These are phyloP conservation scores for Paramecium sexaurelia DNA, from an alignment of 73 alveolate genomes.

Conservation along the genomic window DNA sequence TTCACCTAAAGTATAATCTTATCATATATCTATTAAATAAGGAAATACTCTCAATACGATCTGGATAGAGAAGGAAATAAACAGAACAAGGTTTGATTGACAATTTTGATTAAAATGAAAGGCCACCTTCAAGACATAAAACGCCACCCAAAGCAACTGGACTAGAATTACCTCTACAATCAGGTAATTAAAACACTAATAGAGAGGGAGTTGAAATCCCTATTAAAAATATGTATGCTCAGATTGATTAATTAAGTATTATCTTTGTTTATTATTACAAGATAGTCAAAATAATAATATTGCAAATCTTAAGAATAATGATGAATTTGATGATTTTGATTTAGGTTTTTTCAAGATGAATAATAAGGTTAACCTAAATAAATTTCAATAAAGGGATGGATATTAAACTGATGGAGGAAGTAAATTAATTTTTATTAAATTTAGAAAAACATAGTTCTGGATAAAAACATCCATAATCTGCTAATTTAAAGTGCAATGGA, in stretches of 20 bases:
- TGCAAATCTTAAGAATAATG: neutral
- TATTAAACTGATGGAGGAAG: neutral
- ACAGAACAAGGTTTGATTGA: neutral
- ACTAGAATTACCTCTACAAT: slow-evolving; percentile 52
- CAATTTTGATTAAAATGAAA: neutral
- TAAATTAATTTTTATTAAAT: neutral
- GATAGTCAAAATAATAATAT: neutral
- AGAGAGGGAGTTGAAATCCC: slow-evolving; percentile 31
- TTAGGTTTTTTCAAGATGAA: neutral
- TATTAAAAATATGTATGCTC: slow-evolving; percentile 62
- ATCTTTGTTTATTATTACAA: neutral
- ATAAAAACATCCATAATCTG: slow-evolving; percentile 44
- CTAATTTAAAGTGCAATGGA: neutral
- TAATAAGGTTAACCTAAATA: neutral
- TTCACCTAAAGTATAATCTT: neutral
- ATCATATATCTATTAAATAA: neutral
- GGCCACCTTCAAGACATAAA: slow-evolving; percentile 72
- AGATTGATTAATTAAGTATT: neutral
- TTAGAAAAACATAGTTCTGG: neutral
- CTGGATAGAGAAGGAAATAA: slow-evolving; percentile 22
- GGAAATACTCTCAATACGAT: slow-evolving; percentile 7
- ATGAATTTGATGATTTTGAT: slow-evolving; percentile 51
- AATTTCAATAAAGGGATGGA: neutral
- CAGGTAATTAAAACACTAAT: neutral
- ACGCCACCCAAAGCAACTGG: slow-evolving; percentile 72